These are phyloP conservation scores for Viridothelium virens DNA, from an alignment of 495 filamentous ascomycete genomes.

Conservation along the genomic window DNA sequence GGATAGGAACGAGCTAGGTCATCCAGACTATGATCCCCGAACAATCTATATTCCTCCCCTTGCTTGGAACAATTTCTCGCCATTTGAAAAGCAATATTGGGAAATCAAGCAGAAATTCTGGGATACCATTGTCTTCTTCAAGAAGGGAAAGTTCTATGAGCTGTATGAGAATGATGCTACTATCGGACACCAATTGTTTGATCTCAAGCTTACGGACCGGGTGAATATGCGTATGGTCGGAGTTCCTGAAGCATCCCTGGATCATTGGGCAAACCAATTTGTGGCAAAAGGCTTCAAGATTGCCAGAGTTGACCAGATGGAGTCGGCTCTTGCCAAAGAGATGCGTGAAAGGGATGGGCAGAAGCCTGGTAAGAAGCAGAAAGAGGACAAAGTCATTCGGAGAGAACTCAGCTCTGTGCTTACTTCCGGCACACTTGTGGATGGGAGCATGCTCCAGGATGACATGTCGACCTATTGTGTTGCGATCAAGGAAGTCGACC, in stretches of 20 bases:
- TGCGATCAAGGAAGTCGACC: conserved; percentile 81
- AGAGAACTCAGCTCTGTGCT: conserved; percentile 86
- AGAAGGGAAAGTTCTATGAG: conserved; percentile 99
- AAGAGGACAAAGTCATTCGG: conserved; percentile 83
- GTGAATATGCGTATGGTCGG: conserved; percentile 99
- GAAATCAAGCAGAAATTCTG: conserved; percentile 97
- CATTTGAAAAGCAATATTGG: conserved; percentile 99
- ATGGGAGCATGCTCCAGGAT: conserved; percentile 93
- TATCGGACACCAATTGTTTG: conserved; percentile 92
- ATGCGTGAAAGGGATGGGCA: conserved; percentile 77
- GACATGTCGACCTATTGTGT: conserved; percentile 97
- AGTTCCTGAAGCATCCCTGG: conserved; percentile 80
- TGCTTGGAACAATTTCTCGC: conserved; percentile 70
- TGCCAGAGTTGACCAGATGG: conserved; percentile 90
- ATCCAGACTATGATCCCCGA: conserved; percentile 87
- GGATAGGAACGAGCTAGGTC: conserved; percentile 66
- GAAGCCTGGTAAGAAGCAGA: conserved; percentile 47
- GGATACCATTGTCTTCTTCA: conserved; percentile 98
- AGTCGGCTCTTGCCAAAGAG: conserved; percentile 91
- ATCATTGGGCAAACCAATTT: conserved; percentile 91
- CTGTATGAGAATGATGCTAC: conserved; percentile 98
- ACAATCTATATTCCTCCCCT: conserved; percentile 78
- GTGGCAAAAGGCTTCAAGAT: conserved; percentile 94
- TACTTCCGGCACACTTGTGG: conserved; percentile 86
- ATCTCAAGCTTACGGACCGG: conserved; percentile 93